Conservation (phyloP, 202 grass and related monocot species). For the Saccharum hybrid region DNA sequence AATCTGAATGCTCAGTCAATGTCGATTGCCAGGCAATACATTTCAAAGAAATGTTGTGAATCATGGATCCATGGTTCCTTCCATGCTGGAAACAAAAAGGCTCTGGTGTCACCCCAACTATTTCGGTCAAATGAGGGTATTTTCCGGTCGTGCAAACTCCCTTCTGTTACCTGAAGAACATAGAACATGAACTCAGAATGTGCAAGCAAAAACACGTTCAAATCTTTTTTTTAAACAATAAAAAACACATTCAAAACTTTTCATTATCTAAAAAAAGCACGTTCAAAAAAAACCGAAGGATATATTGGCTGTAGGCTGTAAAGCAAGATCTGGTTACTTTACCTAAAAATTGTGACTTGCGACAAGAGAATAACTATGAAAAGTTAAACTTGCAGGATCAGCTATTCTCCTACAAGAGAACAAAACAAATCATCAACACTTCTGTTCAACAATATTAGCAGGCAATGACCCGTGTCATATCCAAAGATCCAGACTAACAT, state of each 20-base stretch:
- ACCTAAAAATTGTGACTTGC: conserved; percentile 14
- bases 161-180: conserved; percentile 32
- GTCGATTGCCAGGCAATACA: conserved; percentile 6
- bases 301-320: background rate
- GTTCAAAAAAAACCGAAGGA: background rate
- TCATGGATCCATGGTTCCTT: background rate
- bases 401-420: conserved; percentile 43
- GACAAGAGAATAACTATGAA: background rate
- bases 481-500: conserved; percentile 29
- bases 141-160: conserved; percentile 21
- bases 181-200: conserved; percentile 21
- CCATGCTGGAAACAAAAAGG: conserved; percentile 33
- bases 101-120: conserved; percentile 8
- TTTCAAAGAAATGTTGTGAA: conserved; percentile 26
- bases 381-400: conserved; percentile 1
- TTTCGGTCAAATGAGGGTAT: background rate
- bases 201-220: background rate
- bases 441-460: background rate
- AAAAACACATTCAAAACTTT: background rate
- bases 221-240: background rate
- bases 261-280: background rate
- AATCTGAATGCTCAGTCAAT: conserved; percentile 7
- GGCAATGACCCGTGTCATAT: background rate
- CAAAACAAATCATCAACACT: conserved; percentile 16
- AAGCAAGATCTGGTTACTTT: no score